Percentiles rank a stretch among this genome's conserved stretches.
Evolutionary conservation across 2,329 filamentous ascomycete species (phyloP).

Genomic region (Monosporascus sp.): DNA sequence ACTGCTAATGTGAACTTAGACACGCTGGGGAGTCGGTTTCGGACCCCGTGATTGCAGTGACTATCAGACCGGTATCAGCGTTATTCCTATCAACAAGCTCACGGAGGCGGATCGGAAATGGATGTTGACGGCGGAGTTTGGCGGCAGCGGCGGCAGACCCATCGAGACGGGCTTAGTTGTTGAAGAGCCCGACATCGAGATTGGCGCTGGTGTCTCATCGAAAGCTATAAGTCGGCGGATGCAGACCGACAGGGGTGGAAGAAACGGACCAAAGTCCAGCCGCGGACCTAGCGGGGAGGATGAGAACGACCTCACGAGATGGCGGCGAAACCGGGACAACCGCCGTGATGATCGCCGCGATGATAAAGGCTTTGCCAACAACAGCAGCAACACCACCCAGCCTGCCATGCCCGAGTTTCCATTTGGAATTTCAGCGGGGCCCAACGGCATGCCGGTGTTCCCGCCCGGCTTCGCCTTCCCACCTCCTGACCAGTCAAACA

Average conservation of each 20-base stretch:
- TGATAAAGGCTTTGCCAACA: slow-evolving; percentile 14
- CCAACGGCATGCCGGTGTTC: slow-evolving; percentile 46
- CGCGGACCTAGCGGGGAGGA: slow-evolving; percentile 31
- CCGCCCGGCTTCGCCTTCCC: slow-evolving; percentile 40
- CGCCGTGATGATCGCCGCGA: slow-evolving; percentile 17
- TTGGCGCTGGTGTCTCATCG: slow-evolving; percentile 92
- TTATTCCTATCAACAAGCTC: slow-evolving; percentile 87
- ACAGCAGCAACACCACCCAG: slow-evolving; percentile 7
- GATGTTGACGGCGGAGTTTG: slow-evolving; percentile 90
- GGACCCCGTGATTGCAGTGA: slow-evolving; percentile 96
- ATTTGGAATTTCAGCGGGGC: slow-evolving; percentile 37
- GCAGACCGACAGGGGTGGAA: slow-evolving; percentile 62
- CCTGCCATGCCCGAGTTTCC: slow-evolving; percentile 33
- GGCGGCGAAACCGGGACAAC: slow-evolving; percentile 21
- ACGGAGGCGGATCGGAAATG: slow-evolving; percentile 97
- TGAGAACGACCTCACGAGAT: slow-evolving; percentile 20
- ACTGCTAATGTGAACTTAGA: slow-evolving; percentile 44
- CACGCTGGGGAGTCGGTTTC: slow-evolving; percentile 95
- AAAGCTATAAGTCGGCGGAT: slow-evolving; percentile 72
- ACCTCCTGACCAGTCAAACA: slow-evolving; percentile 19
- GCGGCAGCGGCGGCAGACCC: slow-evolving; percentile 77
- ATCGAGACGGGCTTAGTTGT: slow-evolving; percentile 83
- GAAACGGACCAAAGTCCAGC: slow-evolving; percentile 60
- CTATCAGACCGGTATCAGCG: slow-evolving; percentile 83
- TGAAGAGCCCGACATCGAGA: slow-evolving; percentile 97